Evolutionary conservation across 1,284 basidiomycete species (phyloP), one percentile per base, ranked within the genome.

Genomic region (Pseudozyma sp.): DNA sequence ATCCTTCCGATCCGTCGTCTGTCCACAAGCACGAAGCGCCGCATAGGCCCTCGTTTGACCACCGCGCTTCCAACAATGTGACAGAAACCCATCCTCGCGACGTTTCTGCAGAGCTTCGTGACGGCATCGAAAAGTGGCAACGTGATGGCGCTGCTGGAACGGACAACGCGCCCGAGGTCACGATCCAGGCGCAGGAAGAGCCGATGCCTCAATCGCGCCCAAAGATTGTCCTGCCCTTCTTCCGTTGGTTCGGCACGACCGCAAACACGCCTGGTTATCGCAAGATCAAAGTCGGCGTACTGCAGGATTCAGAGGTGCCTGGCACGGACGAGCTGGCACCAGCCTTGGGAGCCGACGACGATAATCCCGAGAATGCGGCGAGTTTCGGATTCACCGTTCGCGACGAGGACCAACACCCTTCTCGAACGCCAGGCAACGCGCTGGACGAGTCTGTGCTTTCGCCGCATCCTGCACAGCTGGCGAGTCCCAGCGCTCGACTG

Each of bases 261-360:
- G 78, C 78, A n/a, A 80, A 80, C 49, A 80, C 78, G 24, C 78
- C 78, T 14, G 78, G 78, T 34, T 78, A 78, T 39, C 62, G 76
- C 10, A 73, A 77, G 59, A 80, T 80, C 69, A 80, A 80, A 49
- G 78, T 80, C 30, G 78, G 77, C 29, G 77, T 80, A 11, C 57
- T 73, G 33, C 74, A 73, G 14, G 74, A 76, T 42, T 64, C 69
- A 6, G 74, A 75, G 29, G 68, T 72, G 34, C 58, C 73, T 24
- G 69, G 65, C 10, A 62, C 64, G 2, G 68, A 72, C 39, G 68
- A 72, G 37, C 37, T 72, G 39, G 61, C 58, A 11, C 68, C 68
- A 6, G 68, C 56, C 5, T 33, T 75, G 33, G 68, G 68, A 14
- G 49, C 56, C 5, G 42, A 30, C 45, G 45, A 30, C 45, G 45